Conservation (phyloP, 306 rosid species). For the Rubus parviflorus region DNA sequence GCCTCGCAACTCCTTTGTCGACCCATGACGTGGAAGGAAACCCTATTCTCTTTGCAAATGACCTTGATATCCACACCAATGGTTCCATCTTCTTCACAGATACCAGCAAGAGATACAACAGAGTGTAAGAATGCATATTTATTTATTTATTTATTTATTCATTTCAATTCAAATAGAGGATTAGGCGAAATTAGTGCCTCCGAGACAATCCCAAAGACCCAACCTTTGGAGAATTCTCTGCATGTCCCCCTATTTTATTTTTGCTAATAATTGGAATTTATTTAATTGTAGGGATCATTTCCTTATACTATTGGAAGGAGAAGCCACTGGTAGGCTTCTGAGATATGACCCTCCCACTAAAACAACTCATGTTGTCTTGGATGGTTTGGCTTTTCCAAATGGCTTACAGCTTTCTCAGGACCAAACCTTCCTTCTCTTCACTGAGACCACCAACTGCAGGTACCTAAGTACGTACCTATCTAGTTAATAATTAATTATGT, state of each 20-base stretch:
- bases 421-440: conserved; percentile 64
- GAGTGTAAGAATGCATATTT: conserved; percentile 46
- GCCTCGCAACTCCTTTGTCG: conserved; percentile 66
- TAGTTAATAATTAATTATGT: background rate
- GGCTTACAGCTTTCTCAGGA: conserved; percentile 80
- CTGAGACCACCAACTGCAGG: conserved; percentile 98
- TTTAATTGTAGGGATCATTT: conserved; percentile 56
- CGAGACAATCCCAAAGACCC: background rate
- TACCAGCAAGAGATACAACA: conserved; percentile 83
- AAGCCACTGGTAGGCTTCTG: conserved; percentile 82
- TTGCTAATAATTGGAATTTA: background rate
- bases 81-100: conserved; percentile 95
- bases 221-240: no score
- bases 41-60: conserved; percentile 87
- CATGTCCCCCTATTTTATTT: background rate
- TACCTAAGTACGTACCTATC: background rate
- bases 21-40: conserved; percentile 61
- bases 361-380: conserved; percentile 76
- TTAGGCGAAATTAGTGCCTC: background rate
- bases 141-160: no score
- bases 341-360: conserved; percentile 88
- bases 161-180: background rate
- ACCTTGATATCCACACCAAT: conserved; percentile 74
- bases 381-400: conserved; percentile 91
- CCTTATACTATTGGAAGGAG: conserved; percentile 85